These are phyloP conservation scores for Candida nitratophila DNA, from an alignment of 805 yeast genomes.

Conservation along the genomic window DNA sequence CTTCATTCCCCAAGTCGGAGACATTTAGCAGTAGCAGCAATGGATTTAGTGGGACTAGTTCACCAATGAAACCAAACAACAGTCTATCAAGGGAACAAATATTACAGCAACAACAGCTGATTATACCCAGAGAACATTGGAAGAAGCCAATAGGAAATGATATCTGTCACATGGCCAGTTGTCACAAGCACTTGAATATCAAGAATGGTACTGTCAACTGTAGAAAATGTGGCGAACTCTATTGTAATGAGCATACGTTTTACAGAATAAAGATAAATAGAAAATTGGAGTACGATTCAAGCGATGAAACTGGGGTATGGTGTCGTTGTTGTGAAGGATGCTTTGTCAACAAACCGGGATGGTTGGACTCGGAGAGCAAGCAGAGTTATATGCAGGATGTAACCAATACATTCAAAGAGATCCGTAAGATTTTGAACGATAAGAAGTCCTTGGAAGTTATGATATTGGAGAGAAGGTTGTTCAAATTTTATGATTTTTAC, in stretches of 20 bases:
- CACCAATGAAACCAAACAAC: not conserved
- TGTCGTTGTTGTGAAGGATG: conserved; percentile 63
- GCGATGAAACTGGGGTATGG: conserved; percentile 51
- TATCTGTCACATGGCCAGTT: conserved; percentile 33
- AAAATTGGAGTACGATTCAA: conserved; percentile 39
- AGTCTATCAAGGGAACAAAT: not conserved
- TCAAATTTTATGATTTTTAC: conserved; percentile 28
- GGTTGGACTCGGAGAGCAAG: conserved; percentile 35
- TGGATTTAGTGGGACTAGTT: not conserved
- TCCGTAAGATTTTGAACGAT: conserved; percentile 40
- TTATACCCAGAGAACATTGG: conserved; percentile 48
- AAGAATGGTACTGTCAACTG: conserved; percentile 62
- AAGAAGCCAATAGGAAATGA: conserved; percentile 37
- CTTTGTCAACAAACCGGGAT: conserved; percentile 47
- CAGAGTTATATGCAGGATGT: conserved; percentile 29
- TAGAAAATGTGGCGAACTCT: conserved; percentile 67
- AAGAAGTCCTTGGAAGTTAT: conserved; percentile 45
- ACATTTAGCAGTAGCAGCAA: too few species aligned
- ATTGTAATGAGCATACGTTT: conserved; percentile 57
- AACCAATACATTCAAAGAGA: conserved; percentile 32
- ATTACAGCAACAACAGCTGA: conserved; percentile 1
- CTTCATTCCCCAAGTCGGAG: not conserved
- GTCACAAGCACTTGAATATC: conserved; percentile 37
- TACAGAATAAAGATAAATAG: conserved; percentile 44
- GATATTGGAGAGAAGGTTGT: conserved; percentile 53